Percentiles rank a stretch among this genome's conserved stretches.
These are phyloP conservation scores for Prunus kanzakura DNA, from an alignment of 306 rosid species.

Conservation along the genomic window DNA sequence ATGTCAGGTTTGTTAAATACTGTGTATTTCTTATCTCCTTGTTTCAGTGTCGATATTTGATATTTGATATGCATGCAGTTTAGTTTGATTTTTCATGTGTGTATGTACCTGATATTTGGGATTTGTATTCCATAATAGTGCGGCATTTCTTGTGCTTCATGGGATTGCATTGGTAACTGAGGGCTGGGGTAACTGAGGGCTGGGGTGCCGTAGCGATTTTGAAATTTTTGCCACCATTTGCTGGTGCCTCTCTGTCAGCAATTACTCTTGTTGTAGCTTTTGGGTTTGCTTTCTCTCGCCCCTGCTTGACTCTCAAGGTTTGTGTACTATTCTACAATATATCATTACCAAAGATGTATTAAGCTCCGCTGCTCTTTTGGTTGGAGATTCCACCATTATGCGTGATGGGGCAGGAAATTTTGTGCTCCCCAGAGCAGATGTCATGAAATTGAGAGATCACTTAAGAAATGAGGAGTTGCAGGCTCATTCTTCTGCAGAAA, in stretches of 20 bases:
- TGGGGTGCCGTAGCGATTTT: slow-evolving; percentile 98
- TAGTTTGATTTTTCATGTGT: slow-evolving; percentile 6
- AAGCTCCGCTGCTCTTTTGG: slow-evolving; percentile 71
- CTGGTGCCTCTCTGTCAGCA: slow-evolving; percentile 98
- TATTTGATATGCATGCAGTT: slow-evolving; percentile 1
- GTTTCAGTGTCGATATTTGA: not conserved
- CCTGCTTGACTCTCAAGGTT: slow-evolving; percentile 95
- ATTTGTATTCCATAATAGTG: slow-evolving; percentile 40
- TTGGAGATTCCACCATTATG: slow-evolving; percentile 81
- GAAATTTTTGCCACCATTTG: slow-evolving; percentile 96
- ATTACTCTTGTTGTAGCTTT: slow-evolving; percentile 92
- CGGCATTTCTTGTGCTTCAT: slow-evolving; percentile 90
- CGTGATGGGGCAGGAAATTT: slow-evolving; percentile 97
- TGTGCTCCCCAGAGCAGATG: slow-evolving; percentile 99
- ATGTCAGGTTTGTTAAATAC: slow-evolving; percentile 75
- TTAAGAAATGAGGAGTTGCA: slow-evolving; percentile 94
- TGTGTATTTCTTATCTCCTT: slow-evolving; percentile 3
- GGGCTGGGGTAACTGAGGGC: too few relatives aligned
- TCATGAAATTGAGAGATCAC: slow-evolving; percentile 91
- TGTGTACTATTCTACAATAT: not conserved
- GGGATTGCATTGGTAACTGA: slow-evolving; percentile 99
- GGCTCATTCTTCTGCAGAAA: slow-evolving; percentile 79
- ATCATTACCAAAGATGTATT: not conserved
- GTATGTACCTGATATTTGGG: not conserved
- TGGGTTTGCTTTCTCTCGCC: slow-evolving; percentile 99